phyloP scores from a whole-genome alignment of 805 yeast species.

The Yamadazyma ubonensis region DNA sequence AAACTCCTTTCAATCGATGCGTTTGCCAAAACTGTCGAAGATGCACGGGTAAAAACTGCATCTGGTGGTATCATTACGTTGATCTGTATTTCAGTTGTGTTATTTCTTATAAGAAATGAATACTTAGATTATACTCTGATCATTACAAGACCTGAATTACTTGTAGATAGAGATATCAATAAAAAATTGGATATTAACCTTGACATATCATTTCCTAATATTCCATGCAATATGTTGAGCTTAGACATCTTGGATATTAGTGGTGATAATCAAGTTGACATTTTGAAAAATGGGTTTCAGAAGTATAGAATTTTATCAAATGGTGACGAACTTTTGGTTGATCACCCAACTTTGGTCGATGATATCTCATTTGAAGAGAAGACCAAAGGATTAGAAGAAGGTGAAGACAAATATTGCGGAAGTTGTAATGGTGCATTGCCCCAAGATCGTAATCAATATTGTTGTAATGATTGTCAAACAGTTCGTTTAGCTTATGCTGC shows the following conservation, averaged over 20 bases:
- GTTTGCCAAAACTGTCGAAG: constrained; percentile 93
- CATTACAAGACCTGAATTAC: constrained; percentile 75
- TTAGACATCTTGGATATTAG: constrained; percentile 86
- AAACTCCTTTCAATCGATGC: constrained; percentile 70
- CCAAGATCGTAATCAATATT: constrained; percentile 52
- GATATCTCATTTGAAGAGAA: constrained; percentile 26
- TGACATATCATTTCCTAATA: constrained; percentile 77
- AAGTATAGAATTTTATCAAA: constrained; percentile 59
- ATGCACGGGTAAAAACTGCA: constrained; percentile 82
- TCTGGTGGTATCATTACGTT: constrained; percentile 89
- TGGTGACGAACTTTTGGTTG: constrained; percentile 46
- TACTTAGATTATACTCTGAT: constrained; percentile 71
- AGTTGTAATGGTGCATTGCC: constrained; percentile 84
- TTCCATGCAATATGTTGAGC: constrained; percentile 82
- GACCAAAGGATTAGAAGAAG: constrained; percentile 33
- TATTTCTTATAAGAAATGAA: constrained; percentile 67
- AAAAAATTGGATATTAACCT: constrained; percentile 73
- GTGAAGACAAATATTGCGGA: constrained; percentile 62
- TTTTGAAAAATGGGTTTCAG: constrained; percentile 67
- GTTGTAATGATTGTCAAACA: constrained; percentile 85
- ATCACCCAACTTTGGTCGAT: constrained; percentile 23
- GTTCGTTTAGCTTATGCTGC: constrained; percentile 78
- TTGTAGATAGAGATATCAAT: constrained; percentile 80
- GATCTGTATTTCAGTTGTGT: constrained; percentile 58
- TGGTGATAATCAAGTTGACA: constrained; percentile 79